Evolutionary conservation across 1,284 basidiomycete species (phyloP), one percentile per base, ranked within the genome.

Genomic region (Boletus sp.): DNA sequence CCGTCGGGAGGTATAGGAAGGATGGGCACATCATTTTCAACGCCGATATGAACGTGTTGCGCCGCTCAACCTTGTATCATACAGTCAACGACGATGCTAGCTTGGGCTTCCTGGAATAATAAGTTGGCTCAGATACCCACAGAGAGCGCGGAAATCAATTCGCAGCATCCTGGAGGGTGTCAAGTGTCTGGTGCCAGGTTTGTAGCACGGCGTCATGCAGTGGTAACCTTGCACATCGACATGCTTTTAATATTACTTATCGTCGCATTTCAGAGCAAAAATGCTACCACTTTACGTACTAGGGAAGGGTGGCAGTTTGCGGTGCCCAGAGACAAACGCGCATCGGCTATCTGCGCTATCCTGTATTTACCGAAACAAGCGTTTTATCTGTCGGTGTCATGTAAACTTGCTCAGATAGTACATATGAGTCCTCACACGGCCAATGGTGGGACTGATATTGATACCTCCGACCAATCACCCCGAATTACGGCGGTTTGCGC

Each of bases 381-480:
- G 14, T 34, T 23, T 34, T 38, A 12, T 29, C 38, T 22, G 14
- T 27, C 12, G 10, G 20, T 29, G 26, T 10, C 41, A 36, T 26
- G 35, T 8, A n/a, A 12, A n/a, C 13, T 17, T 16, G 8, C 8
- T 16, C 4, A 32, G 30, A 27, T 13, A n/a, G 14, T 7, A 14
- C 14, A 3, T 30, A 8, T 30, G 29, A 7, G 13, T 29, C n/a
- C n/a, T n/a, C n/a, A n/a, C n/a, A n/a, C n/a, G n/a, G n/a, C n/a
- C n/a, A n/a, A n/a, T n/a, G 16, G 10, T 10, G 32, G 17, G 23
- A 13, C 20, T 53, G 46, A 46, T 39, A 47, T 44, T 23, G 34
- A 35, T 20, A 46, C 25, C 30, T 47, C 56, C 45, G 48, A 53
- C 54, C 50, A 60, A 56, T 57, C 53, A 7, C 45, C 45, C 25